phyloP scores from a whole-genome alignment of 2,329 filamentous ascomycete species.

The Epichloe hybrida region DNA sequence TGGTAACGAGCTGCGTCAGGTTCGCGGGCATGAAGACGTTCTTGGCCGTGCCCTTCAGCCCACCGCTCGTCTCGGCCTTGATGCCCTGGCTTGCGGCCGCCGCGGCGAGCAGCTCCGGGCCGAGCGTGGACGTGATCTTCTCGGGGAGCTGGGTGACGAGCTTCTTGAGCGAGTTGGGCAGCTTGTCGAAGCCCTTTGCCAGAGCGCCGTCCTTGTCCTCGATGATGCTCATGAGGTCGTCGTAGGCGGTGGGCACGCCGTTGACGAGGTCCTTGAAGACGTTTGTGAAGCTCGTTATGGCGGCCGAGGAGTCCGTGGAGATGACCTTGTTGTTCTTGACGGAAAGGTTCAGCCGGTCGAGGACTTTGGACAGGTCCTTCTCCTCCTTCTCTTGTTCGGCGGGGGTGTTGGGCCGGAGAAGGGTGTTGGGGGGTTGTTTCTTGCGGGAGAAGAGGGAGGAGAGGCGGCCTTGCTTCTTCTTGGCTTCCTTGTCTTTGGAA shows the following conservation, averaged over 20 bases:
- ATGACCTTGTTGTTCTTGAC: conserved; percentile 79
- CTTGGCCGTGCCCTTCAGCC: conserved; percentile 48
- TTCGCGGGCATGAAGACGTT: conserved; percentile 58
- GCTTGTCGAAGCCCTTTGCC: conserved; percentile 45
- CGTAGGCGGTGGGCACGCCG: conserved; percentile 84
- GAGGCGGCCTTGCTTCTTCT: conserved; percentile 23
- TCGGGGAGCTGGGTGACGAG: conserved; percentile 73
- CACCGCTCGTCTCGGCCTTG: conserved; percentile 38
- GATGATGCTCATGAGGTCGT: conserved; percentile 58
- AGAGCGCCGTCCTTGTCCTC: conserved; percentile 49
- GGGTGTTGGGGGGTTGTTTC: conserved; percentile 27
- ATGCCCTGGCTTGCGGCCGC: conserved; percentile 62
- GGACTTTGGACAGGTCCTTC: conserved; percentile 65
- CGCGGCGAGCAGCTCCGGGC: conserved; percentile 68
- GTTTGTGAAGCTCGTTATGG: conserved; percentile 73
- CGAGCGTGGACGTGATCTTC: conserved; percentile 63
- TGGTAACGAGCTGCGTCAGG: conserved; percentile 66
- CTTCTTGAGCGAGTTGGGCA: conserved; percentile 72
- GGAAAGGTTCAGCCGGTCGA: conserved; percentile 73
- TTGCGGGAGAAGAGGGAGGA: conserved; percentile 22
- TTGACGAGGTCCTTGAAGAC: conserved; percentile 87
- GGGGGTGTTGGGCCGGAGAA: conserved; percentile 4
- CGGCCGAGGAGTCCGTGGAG: conserved; percentile 67
- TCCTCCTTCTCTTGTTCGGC: conserved; percentile 35
- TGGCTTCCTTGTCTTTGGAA: conserved; percentile 18